Evolutionary conservation across 805 yeast genomes (phyloP), one percentile per base, ranked within the genome.

Genomic region (Alloascoidea hylecoeti): DNA sequence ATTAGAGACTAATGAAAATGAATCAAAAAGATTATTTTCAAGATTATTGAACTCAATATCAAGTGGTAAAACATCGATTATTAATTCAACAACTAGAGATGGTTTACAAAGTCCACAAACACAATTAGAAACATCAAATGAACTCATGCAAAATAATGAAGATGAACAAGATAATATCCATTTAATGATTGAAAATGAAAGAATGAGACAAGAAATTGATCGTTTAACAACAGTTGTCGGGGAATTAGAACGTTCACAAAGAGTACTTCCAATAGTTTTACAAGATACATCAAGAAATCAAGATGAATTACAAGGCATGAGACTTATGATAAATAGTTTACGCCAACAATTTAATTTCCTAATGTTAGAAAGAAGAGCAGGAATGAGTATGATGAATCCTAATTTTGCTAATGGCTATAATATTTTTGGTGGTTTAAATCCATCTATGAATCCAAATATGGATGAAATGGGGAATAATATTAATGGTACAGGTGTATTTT

Each of bases 281-380:
- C 36, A 34, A 14, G 36, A 34, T 12, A 34, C 14, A 12, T 9
- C 36, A n/a, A 12, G 36, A 16, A 34, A 9, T 14, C 36, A 34
- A 14, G 36, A 34, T 5, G 36, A 34, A 18, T 9, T 34, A 18
- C 14, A 14, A 34, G 14, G 27, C 9, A 34, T 34, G 36, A 14
- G 36, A n/a, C n/a, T 18, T 12, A 14, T 34, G 16, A 5, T 34
- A 18, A 17, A 17, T n/a, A 18, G 17, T n/a, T 14, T 34, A 12
- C 6, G 36, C 6, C 36, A 34, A 18, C 6, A 34, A 14, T 12
- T 34, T n/a, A 34, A 14, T 12, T 34, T 34, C 15, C 36, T 34
- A 12, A 34, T 34, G 36, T 14, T 18, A 14, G 36, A 34, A 18
- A 16, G 36, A 14, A 12, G 36, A 14, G 36, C 30, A 9, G 30